Conservation (phyloP, 176 grass and related monocot species). For the Metroxylon sagu region DNA sequence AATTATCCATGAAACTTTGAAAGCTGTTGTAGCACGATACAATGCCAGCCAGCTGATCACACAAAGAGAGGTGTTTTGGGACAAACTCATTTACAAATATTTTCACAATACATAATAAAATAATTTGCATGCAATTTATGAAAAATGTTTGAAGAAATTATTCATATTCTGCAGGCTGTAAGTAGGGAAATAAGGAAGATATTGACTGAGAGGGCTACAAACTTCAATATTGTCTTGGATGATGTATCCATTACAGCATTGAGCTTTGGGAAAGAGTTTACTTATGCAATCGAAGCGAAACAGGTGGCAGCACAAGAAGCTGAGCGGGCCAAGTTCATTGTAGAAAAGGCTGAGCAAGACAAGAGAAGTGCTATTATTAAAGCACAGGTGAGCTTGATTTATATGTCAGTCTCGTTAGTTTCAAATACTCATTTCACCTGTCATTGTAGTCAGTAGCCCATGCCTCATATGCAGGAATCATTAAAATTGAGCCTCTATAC, state of each 20-base stretch:
- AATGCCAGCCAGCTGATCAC: conserved; percentile 96
- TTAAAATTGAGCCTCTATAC: no score
- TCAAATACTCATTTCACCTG: no score
- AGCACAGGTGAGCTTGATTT: conserved; percentile 39
- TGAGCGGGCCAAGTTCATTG: conserved; percentile 79
- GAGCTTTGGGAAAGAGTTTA: conserved; percentile 91
- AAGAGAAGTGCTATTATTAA: conserved; percentile 68
- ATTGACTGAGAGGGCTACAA: conserved; percentile 80
- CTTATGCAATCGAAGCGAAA: conserved; percentile 91
- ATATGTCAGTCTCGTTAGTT: no score
- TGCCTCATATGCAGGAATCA: no score
- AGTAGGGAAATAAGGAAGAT: conserved; percentile 98
- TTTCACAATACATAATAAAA: no score
- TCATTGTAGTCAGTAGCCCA: no score
- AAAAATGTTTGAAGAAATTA: background rate
- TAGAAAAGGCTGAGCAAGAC: conserved; percentile 88
- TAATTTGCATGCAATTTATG: no score
- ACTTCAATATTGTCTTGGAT: conserved; percentile 92
- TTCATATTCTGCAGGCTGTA: conserved; percentile 50
- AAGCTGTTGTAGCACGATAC: conserved; percentile 93
- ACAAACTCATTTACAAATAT: no score
- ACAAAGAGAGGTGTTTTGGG: conserved; percentile 63
- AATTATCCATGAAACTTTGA: conserved; percentile 90
- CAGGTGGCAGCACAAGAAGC: conserved; percentile 93
- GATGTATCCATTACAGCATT: conserved; percentile 91